Percentiles rank a stretch among this genome's conserved stretches.
These are phyloP conservation scores for Populus hybrid DNA, from an alignment of 441 rosid species.

Conservation along the genomic window DNA sequence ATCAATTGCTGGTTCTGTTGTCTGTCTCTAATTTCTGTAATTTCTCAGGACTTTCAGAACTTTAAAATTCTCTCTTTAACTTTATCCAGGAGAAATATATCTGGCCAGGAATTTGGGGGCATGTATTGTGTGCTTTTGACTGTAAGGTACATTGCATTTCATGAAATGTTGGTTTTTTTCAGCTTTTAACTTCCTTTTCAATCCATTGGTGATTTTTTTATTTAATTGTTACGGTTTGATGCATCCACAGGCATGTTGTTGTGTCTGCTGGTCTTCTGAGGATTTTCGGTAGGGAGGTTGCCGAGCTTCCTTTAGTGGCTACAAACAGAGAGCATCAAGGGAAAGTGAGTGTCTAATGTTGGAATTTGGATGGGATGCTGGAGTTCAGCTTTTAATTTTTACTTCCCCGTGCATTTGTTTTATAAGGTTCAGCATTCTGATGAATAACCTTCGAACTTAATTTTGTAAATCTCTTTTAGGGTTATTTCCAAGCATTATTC, in stretches of 20 bases:
- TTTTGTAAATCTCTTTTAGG: conserved; percentile 39
- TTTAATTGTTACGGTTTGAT: conserved; percentile 16
- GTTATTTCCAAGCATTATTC: conserved; percentile 86
- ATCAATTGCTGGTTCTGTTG: background rate
- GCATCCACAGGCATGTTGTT: conserved; percentile 59
- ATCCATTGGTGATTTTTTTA: background rate
- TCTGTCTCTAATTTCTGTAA: background rate
- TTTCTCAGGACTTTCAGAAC: background rate
- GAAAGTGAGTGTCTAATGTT: conserved; percentile 49
- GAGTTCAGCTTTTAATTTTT: background rate
- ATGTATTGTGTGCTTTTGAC: conserved; percentile 75
- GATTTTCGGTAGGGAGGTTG: conserved; percentile 83
- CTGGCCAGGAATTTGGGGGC: conserved; percentile 95
- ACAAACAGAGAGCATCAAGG: conserved; percentile 90
- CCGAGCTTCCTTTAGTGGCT: conserved; percentile 98
- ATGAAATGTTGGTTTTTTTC: background rate
- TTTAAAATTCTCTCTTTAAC: conserved; percentile 1
- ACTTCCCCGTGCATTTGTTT: background rate
- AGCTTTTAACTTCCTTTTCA: conserved; percentile 3
- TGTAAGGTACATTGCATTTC: conserved; percentile 55
- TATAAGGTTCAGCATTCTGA: background rate
- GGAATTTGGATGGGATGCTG: background rate
- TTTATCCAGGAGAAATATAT: conserved; percentile 77
- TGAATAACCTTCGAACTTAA: background rate
- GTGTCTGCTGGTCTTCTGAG: conserved; percentile 96